Conservation (phyloP, 805 yeast species). For the Candida silvatica region DNA sequence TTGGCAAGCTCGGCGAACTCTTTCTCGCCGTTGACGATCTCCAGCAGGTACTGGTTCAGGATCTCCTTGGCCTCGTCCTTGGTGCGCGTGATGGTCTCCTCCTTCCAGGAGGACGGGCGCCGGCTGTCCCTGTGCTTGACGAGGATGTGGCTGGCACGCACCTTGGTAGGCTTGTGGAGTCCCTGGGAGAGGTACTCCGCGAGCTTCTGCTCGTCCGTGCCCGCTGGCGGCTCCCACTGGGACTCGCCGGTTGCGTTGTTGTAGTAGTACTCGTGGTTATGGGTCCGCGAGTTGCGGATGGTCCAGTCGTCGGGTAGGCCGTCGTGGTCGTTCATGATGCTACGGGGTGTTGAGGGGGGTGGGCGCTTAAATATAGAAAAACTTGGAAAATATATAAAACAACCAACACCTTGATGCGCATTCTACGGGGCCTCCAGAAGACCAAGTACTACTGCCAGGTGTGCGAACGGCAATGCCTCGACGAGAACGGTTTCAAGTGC, state of each 20-base stretch:
- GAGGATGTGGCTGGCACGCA: constrained; percentile 74
- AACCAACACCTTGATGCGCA: too few species aligned
- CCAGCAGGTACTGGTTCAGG: constrained; percentile 45
- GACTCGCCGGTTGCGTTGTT: constrained; percentile 65
- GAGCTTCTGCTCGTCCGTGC: constrained; percentile 57
- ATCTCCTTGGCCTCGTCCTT: constrained; percentile 78
- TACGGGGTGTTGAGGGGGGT: neutral
- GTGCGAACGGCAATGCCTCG: constrained; percentile 90
- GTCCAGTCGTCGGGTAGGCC: constrained; percentile 90
- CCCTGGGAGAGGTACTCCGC: constrained; percentile 42
- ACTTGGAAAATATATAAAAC: neutral
- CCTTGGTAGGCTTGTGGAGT: constrained; percentile 49
- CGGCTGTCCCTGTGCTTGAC: constrained; percentile 79
- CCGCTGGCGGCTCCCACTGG: constrained; percentile 87
- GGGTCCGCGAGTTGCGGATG: constrained; percentile 67
- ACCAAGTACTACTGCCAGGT: constrained; percentile 84
- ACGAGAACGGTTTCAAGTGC: constrained; percentile 90
- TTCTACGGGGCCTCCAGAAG: constrained; percentile 84
- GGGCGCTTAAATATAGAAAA: neutral
- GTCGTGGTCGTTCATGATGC: constrained; percentile 25
- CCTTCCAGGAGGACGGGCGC: constrained; percentile 88
- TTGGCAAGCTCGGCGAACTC: constrained; percentile 65
- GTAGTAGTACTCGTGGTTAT: constrained; percentile 77
- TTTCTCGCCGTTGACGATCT: constrained; percentile 55
- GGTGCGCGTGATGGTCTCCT: constrained; percentile 59